Conservation (phyloP, 495 filamentous ascomycete species). For the Neurospora sublineolata region DNA sequence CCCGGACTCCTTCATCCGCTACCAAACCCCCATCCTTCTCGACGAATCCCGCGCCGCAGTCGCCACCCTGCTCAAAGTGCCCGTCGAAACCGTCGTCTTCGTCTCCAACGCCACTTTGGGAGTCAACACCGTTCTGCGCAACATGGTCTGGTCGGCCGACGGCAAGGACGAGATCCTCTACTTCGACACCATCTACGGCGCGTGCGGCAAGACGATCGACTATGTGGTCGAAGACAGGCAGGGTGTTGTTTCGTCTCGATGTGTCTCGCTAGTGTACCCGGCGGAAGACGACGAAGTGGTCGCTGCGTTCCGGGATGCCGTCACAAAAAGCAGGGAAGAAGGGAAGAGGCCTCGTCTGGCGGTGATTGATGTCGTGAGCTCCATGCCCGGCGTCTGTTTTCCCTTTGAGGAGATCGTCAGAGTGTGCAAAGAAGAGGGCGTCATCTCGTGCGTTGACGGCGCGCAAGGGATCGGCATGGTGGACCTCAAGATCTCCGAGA, state of each 20-base stretch:
- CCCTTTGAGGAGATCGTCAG: conserved; percentile 59
- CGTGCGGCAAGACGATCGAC: conserved; percentile 56
- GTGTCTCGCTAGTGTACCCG: conserved; percentile 44
- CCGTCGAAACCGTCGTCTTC: conserved; percentile 54
- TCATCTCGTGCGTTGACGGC: conserved; percentile 60
- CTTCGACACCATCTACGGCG: conserved; percentile 69
- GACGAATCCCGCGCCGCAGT: conserved; percentile 52
- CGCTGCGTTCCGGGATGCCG: conserved; percentile 32
- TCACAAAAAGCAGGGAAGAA: conserved; percentile 27
- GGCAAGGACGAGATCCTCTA: conserved; percentile 51
- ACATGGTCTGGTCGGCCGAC: conserved; percentile 42
- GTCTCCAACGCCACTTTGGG: conserved; percentile 75
- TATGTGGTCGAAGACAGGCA: conserved; percentile 51
- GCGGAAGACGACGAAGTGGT: conserved; percentile 48
- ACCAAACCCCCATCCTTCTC: conserved; percentile 45
- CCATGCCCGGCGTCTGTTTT: conserved; percentile 62
- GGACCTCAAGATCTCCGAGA: conserved; percentile 45
- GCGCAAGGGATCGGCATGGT: conserved; percentile 78
- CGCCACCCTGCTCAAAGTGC: conserved; percentile 51
- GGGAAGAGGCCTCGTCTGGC: conserved; percentile 45
- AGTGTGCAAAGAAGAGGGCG: conserved; percentile 50
- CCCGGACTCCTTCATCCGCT: conserved; percentile 66
- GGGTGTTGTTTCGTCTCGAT: conserved; percentile 32
- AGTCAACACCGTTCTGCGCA: conserved; percentile 68
- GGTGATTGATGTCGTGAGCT: conserved; percentile 71